Evolutionary conservation across 805 yeast genomes (phyloP).

Genomic region (Candida ovalis): DNA sequence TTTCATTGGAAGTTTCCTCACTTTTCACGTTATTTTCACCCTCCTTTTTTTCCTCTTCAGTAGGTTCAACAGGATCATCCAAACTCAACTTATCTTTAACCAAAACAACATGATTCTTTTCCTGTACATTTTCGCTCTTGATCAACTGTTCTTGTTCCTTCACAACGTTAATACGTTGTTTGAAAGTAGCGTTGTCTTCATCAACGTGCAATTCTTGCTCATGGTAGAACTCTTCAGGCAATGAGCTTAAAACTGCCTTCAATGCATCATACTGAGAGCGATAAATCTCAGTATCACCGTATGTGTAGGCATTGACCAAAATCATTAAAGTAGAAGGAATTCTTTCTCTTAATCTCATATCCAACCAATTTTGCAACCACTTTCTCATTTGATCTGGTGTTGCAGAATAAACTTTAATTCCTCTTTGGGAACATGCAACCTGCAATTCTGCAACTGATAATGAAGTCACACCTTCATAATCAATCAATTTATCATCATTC

Average conservation of each 20-base stretch:
- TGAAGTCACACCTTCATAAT: constrained; percentile 86
- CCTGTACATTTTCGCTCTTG: constrained; percentile 86
- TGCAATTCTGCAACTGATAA: constrained; percentile 81
- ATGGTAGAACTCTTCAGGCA: constrained; percentile 94
- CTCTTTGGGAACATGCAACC: constrained; percentile 88
- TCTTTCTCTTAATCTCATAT: constrained; percentile 76
- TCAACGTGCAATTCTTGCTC: constrained; percentile 88
- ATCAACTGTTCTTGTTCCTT: constrained; percentile 81
- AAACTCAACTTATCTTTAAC: constrained; percentile 60
- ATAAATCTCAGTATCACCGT: constrained; percentile 65
- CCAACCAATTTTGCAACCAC: constrained; percentile 81
- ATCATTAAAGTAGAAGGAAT: constrained; percentile 88
- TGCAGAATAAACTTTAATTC: constrained; percentile 77
- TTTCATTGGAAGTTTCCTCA: not conserved
- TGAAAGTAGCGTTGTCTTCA: constrained; percentile 59
- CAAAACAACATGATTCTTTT: constrained; percentile 53
- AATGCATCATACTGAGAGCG: constrained; percentile 69
- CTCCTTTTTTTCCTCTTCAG: constrained; percentile 2
- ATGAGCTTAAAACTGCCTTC: constrained; percentile 78
- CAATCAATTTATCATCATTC: constrained; percentile 85
- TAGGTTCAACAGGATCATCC: constrained; percentile 32
- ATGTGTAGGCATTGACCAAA: constrained; percentile 82
- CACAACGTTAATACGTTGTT: constrained; percentile 66
- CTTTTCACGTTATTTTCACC: constrained; percentile 1
- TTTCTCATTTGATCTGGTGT: constrained; percentile 74